Conservation (phyloP, 495 filamentous ascomycete species). For the Penicillium manginii region DNA sequence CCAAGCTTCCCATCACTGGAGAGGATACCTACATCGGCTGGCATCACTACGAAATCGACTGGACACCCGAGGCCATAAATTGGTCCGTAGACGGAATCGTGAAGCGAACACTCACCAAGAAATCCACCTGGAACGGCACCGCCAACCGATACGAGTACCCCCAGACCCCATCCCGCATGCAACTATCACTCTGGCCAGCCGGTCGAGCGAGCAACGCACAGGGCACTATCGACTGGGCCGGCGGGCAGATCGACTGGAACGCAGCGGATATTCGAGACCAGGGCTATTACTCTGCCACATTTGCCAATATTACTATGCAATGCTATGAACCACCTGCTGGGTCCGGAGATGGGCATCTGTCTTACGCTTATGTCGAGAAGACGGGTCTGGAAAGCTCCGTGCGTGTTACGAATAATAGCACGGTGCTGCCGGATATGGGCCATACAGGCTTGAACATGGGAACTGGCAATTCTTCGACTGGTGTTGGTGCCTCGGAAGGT, state of each 20-base stretch:
- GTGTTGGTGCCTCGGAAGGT: not conserved
- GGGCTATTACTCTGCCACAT: conserved; percentile 87
- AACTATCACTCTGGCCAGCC: conserved; percentile 95
- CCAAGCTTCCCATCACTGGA: conserved; percentile 63
- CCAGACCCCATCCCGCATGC: conserved; percentile 89
- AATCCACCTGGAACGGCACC: conserved; percentile 83
- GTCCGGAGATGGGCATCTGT: not conserved
- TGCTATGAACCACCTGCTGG: conserved; percentile 81
- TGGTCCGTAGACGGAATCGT: conserved; percentile 84
- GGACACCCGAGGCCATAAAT: conserved; percentile 82
- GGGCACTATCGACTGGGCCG: conserved; percentile 91
- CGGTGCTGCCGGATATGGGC: not conserved
- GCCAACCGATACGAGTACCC: conserved; percentile 84
- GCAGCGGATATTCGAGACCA: conserved; percentile 74
- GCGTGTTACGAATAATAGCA: not conserved
- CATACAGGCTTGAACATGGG: not conserved
- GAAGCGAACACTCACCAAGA: conserved; percentile 71
- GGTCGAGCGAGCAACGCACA: conserved; percentile 75
- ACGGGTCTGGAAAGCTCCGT: not conserved
- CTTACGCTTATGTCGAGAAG: not conserved
- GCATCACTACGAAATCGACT: conserved; percentile 92
- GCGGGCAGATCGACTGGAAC: conserved; percentile 88
- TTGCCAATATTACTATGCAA: conserved; percentile 75
- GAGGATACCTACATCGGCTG: conserved; percentile 74
- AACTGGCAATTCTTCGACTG: not conserved